phyloP scores from a whole-genome alignment of 2,329 filamentous ascomycete genomes.

The Fusarium xylarioides region DNA sequence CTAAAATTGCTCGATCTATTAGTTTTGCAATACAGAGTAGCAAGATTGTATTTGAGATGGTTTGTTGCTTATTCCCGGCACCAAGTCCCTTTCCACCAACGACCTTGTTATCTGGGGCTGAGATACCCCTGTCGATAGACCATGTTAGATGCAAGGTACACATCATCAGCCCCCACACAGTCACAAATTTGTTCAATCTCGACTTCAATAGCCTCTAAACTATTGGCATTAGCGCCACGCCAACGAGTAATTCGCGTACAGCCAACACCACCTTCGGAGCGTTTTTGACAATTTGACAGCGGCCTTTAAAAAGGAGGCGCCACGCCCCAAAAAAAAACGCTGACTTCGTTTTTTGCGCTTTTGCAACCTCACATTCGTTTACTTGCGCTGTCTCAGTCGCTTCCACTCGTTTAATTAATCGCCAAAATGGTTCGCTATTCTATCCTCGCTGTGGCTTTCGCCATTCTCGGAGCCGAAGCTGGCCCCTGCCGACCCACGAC shows the following conservation, averaged over 20 bases:
- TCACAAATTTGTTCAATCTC: neutral
- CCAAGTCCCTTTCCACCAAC: too few species aligned
- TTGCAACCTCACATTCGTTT: neutral
- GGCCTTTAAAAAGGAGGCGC: neutral
- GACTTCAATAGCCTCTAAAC: neutral
- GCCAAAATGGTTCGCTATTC: neutral
- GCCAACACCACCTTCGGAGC: neutral
- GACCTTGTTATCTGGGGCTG: too few species aligned
- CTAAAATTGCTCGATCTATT: too few species aligned
- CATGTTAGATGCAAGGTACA: neutral
- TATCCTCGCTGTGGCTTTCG: neutral
- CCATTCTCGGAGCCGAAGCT: neutral
- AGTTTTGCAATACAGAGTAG: too few species aligned
- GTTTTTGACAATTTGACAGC: neutral
- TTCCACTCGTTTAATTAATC: neutral
- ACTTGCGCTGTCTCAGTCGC: neutral
- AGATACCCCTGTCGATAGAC: neutral
- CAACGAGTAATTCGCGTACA: neutral
- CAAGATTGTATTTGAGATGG: too few species aligned
- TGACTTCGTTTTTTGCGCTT: accelerated
- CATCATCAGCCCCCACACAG: neutral
- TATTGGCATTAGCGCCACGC: neutral
- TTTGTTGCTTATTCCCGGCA: too few species aligned
- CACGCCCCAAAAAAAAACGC: neutral
- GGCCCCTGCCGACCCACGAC: neutral